phyloP scores from a whole-genome alignment of 1,139 yeast species.

The Lodderomyces elongisporus region DNA sequence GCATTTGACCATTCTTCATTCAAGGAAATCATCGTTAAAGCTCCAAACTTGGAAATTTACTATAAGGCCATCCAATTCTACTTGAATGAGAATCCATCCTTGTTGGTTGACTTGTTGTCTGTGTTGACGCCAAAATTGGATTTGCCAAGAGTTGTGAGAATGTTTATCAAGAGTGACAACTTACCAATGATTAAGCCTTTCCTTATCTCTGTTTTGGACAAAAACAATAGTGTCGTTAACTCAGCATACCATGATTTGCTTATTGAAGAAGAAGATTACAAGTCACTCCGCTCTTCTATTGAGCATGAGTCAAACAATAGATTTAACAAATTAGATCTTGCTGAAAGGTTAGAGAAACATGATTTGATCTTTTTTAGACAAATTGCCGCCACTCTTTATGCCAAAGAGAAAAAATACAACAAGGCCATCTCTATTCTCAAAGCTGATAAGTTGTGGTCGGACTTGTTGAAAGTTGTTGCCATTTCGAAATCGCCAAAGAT shows the following conservation, averaged over 20 bases:
- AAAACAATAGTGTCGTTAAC: conserved; percentile 88
- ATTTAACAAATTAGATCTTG: conserved; percentile 88
- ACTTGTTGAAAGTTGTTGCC: conserved; percentile 91
- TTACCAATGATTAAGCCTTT: conserved; percentile 94
- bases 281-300: conserved; percentile 79
- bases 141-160: conserved; percentile 89
- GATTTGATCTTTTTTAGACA: conserved; percentile 88
- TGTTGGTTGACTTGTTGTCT: conserved; percentile 79
- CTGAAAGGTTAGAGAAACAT: conserved; percentile 89
- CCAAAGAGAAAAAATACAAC: conserved; percentile 89
- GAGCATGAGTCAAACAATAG: conserved; percentile 77
- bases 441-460: conserved; percentile 91
- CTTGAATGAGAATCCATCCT: conserved; percentile 85
- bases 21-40: conserved; percentile 92
- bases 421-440: conserved; percentile 87
- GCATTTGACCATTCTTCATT: conserved; percentile 92
- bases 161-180: conserved; percentile 93
- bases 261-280: conserved; percentile 95
- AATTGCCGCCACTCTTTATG: conserved; percentile 89
- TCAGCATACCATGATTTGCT: conserved; percentile 92
- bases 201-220: conserved; percentile 83
- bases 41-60: conserved; percentile 91
- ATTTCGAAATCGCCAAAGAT: conserved; percentile 71
- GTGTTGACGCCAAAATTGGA: conserved; percentile 90
- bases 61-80: conserved; percentile 96